Base-by-base conservation (phyloP, 164 flowering plant species). In the Hamamelis virginiana region DNA sequence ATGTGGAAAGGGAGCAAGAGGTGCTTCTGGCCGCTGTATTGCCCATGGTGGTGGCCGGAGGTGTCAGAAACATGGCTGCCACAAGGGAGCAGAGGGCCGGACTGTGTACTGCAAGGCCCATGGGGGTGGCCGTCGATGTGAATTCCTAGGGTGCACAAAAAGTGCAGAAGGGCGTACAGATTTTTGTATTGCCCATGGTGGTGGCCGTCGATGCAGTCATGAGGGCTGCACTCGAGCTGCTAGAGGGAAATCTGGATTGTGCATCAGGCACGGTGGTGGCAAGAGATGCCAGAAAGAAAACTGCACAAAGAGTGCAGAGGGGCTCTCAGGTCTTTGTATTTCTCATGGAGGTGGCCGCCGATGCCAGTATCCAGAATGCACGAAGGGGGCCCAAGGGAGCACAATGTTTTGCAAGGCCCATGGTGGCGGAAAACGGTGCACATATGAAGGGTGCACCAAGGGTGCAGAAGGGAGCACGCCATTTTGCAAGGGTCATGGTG, bases 141-240 rank as follows among this genome's bases (percentile, higher is more conserved):
- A 94, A 68, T 76, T 46, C 60, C 84, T 92, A 55, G 98, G 98
- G 1, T 94, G 98, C 78, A 89, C 97, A 1, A 94, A 90, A 82
- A 92, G 98, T 77, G 97, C 98, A 23, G 98, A 94, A 80, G 98
- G 98, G 12, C 91, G 96, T 12, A 94, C 98, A 8, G 96, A 92
- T 56, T 88, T 65, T 75, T 94, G 98, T 67, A 92, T 92, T 73
- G 96, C 96, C 21, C 98, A 94, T 78, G 98, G 98, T 44, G 98
- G 98, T 67, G 98, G 98, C 1, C 83, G 95, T 47, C 78, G 98
- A 57, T 94, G 98, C 83, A 82, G 87, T 69, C 83, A 82, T 47
- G 97, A 89, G 9, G 89, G 91, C 9, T 94, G 98, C 78, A 74
- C 78, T 60, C 79, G 91, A 41, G 97, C 97, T 67, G 97, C 98